Percentiles rank a stretch among this genome's conserved stretches.
Evolutionary conservation across 2,329 filamentous ascomycete species (phyloP).

Genomic region (Penicillium sclerotiorum): DNA sequence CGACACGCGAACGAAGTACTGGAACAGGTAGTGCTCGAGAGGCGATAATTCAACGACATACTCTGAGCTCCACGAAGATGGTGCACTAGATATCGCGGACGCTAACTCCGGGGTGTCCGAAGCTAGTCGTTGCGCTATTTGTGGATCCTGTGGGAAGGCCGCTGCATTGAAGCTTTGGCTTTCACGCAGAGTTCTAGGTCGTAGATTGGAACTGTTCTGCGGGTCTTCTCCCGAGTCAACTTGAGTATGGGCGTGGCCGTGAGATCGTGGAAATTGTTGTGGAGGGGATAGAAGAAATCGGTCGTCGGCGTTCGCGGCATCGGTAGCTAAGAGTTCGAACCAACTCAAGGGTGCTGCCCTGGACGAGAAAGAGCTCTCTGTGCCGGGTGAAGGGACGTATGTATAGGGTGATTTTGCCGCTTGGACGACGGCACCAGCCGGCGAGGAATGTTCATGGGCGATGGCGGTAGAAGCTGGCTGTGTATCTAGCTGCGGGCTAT

Average conservation of each 20-base stretch:
- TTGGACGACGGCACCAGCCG: slow-evolving; percentile 9
- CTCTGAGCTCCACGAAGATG: slow-evolving; percentile 13
- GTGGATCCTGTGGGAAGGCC: slow-evolving; percentile 11
- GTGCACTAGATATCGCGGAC: slow-evolving; percentile 7
- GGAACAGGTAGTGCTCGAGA: slow-evolving; percentile 12
- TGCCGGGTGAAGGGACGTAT: slow-evolving; percentile 28
- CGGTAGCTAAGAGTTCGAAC: slow-evolving; percentile 45
- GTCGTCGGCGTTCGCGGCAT: slow-evolving; percentile 48
- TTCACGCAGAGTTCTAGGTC: slow-evolving; percentile 16
- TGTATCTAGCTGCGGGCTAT: not conserved
- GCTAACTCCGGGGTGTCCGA: slow-evolving; percentile 4
- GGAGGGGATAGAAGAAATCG: slow-evolving; percentile 22
- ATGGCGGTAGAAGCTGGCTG: not conserved
- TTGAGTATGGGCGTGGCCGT: not conserved
- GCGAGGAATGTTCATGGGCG: not conserved
- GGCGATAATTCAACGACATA: slow-evolving; percentile 9
- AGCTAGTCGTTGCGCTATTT: slow-evolving; percentile 10
- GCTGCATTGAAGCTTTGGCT: slow-evolving; percentile 21
- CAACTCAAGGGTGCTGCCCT: slow-evolving; percentile 52
- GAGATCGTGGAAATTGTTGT: slow-evolving; percentile 8
- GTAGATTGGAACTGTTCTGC: slow-evolving; percentile 16
- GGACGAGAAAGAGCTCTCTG: slow-evolving; percentile 36
- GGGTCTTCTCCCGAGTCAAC: slow-evolving; percentile 8
- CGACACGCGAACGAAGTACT: slow-evolving; percentile 13
- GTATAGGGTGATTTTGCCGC: slow-evolving; percentile 11